Percentiles rank a stretch among this genome's conserved stretches.
Conservation (phyloP, 768 basidiomycete species). For the Cytidiella melzeri region DNA sequence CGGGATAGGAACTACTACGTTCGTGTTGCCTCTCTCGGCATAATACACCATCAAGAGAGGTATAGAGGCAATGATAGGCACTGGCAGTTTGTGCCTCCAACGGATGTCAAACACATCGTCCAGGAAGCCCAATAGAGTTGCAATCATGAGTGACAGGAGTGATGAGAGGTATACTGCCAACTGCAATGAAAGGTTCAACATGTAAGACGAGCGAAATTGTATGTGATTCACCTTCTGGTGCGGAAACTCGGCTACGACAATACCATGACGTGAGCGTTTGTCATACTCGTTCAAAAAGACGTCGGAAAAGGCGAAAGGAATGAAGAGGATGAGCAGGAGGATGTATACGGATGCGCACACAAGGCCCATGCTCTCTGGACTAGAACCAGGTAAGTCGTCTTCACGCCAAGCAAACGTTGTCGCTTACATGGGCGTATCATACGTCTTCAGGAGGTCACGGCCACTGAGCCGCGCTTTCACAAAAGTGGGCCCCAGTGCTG, state of each 20-base stretch:
- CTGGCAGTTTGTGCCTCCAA: constrained; percentile 96
- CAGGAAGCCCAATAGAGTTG: constrained; percentile 90
- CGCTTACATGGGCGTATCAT: constrained; percentile 62
- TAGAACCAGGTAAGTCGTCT: constrained; percentile 24
- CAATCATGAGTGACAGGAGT: constrained; percentile 84
- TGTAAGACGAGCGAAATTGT: background rate
- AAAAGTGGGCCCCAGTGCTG: constrained; percentile 77
- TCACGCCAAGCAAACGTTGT: constrained; percentile 8
- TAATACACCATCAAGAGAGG: constrained; percentile 96
- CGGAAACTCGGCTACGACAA: constrained; percentile 64
- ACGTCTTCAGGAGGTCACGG: constrained; percentile 80
- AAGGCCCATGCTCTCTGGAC: constrained; percentile 92
- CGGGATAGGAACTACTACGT: constrained; percentile 88
- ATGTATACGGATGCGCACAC: constrained; percentile 89
- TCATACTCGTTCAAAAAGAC: constrained; percentile 45
- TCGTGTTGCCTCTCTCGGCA: constrained; percentile 88
- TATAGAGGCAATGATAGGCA: constrained; percentile 92
- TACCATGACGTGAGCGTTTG: constrained; percentile 47
- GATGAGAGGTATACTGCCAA: constrained; percentile 91
- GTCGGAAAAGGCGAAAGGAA: constrained; percentile 90
- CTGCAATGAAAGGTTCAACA: constrained; percentile 32
- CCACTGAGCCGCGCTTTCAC: constrained; percentile 80
- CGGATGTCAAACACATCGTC: constrained; percentile 98
- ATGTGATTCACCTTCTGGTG: constrained; percentile 64
- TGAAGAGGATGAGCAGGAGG: constrained; percentile 81